phyloP scores from a whole-genome alignment of 2,329 filamentous ascomycete genomes.

The Pseudogymnoascus sp. region DNA sequence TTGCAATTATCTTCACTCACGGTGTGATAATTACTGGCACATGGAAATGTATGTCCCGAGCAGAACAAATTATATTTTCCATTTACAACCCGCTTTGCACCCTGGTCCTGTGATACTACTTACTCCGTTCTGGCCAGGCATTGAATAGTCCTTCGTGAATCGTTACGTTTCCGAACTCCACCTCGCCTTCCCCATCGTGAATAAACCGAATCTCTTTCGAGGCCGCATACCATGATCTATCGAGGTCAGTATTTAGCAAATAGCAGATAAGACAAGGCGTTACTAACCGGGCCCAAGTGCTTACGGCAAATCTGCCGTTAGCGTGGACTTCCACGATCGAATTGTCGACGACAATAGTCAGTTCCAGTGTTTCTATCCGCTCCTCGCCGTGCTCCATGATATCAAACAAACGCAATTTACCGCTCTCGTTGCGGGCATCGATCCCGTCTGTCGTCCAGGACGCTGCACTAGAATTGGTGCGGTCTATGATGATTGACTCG shows the following conservation, averaged over 20 bases:
- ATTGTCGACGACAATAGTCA: slow-evolving; percentile 35
- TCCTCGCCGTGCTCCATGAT: slow-evolving; percentile 27
- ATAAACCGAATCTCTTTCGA: slow-evolving; percentile 31
- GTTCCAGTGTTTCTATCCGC: slow-evolving; percentile 29
- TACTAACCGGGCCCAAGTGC: slow-evolving; percentile 36
- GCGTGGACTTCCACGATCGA: slow-evolving; percentile 32
- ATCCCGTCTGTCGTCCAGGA: slow-evolving; percentile 32
- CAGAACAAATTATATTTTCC: background rate
- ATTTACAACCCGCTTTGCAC: background rate
- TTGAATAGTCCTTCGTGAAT: slow-evolving; percentile 31
- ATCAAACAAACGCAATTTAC: background rate
- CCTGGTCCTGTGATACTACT: background rate
- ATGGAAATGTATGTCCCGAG: background rate
- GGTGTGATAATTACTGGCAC: no score
- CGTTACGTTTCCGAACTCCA: slow-evolving; percentile 27
- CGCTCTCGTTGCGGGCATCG: slow-evolving; percentile 19
- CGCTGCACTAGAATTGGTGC: slow-evolving; percentile 33
- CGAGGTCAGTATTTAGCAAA: slow-evolving; percentile 18
- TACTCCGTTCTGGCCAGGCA: slow-evolving; percentile 30
- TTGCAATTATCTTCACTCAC: no score
- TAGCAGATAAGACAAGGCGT: background rate
- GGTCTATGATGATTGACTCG: slow-evolving; percentile 34
- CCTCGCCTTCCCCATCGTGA: slow-evolving; percentile 26
- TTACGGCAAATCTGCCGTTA: slow-evolving; percentile 33
- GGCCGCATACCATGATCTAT: slow-evolving; percentile 30